phyloP scores from a whole-genome alignment of 352 stramenopile species.

The Phytophthora pluvialis region DNA sequence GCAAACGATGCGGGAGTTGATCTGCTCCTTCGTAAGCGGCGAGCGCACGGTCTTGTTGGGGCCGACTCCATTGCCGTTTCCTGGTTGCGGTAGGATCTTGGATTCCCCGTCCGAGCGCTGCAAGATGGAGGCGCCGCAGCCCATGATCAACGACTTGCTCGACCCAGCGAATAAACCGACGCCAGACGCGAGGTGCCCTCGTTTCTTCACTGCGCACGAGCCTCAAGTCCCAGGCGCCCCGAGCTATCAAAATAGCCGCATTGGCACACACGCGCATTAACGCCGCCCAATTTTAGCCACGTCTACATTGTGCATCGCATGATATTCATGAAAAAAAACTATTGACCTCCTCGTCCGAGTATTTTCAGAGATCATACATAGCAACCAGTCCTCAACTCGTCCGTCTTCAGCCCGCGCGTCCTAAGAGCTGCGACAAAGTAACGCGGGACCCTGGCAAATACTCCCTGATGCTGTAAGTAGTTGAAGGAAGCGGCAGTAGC shows the following conservation, averaged over 20 bases:
- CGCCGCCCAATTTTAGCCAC: constrained; percentile 1
- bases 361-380: neutral
- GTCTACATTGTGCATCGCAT: neutral
- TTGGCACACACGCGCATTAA: neutral
- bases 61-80: constrained; percentile 5
- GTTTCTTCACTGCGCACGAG: constrained; percentile 24
- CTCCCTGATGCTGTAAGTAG: too few relatives aligned
- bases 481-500: too few relatives aligned
- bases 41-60: constrained; percentile 55
- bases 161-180: constrained; percentile 4
- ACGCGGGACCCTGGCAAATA: neutral
- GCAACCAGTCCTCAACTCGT: constrained; percentile 2
- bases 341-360: neutral
- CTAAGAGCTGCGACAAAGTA: constrained; percentile 4
- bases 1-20: constrained; percentile 85
- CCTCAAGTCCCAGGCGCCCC: neutral
- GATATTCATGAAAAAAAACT: neutral
- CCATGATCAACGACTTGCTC: constrained; percentile 43
- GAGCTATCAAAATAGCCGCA: constrained; percentile 10
- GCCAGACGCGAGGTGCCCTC: neutral
- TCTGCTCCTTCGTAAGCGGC: constrained; percentile 83
- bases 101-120: constrained; percentile 49
- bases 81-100: constrained; percentile 49
- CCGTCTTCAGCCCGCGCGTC: neutral
- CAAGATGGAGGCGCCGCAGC: constrained; percentile 71